These are phyloP conservation scores for Entomortierella chlamydospora DNA, from an alignment of 192 early-diverging fungal species.

Conservation along the genomic window DNA sequence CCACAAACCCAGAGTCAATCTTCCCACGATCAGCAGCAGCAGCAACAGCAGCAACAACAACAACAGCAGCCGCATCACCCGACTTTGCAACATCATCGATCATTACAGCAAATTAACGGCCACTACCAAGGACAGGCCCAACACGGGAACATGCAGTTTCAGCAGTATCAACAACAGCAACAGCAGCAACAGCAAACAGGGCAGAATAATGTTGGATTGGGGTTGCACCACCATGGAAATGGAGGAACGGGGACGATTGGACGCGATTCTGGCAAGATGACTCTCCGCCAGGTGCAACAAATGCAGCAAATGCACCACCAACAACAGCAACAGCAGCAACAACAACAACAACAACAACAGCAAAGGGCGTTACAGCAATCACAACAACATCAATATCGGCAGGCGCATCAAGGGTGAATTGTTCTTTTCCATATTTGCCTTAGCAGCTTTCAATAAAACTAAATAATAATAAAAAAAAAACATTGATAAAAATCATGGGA, in stretches of 20 bases:
- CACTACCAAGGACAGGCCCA: conserved; percentile 16
- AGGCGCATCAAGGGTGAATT: conserved; percentile 10
- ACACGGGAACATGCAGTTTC: neutral
- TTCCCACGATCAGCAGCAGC: neutral
- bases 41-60: conserved; percentile 2
- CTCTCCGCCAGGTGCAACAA: conserved; percentile 43
- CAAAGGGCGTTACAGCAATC: conserved; percentile 14
- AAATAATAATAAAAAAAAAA: neutral
- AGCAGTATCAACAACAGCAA: conserved; percentile 24
- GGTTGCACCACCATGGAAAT: neutral
- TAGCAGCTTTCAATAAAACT: no score
- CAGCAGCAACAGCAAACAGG: neutral
- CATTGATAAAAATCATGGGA: neutral
- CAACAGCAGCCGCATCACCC: neutral
- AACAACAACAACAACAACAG: conserved; percentile 24
- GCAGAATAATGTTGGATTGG: conserved; percentile 20
- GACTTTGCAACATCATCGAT: conserved; percentile 27
- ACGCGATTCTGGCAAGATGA: conserved; percentile 41
- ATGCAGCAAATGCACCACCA: conserved; percentile 32
- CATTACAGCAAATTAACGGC: conserved; percentile 34
- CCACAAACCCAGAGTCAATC: neutral
- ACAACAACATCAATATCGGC: conserved; percentile 16
- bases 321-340: conserved; percentile 43
- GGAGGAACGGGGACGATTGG: conserved; percentile 19
- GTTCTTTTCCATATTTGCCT: no score